Conservation (phyloP, 495 filamentous ascomycete species). For the Oleoguttula mirabilis region DNA sequence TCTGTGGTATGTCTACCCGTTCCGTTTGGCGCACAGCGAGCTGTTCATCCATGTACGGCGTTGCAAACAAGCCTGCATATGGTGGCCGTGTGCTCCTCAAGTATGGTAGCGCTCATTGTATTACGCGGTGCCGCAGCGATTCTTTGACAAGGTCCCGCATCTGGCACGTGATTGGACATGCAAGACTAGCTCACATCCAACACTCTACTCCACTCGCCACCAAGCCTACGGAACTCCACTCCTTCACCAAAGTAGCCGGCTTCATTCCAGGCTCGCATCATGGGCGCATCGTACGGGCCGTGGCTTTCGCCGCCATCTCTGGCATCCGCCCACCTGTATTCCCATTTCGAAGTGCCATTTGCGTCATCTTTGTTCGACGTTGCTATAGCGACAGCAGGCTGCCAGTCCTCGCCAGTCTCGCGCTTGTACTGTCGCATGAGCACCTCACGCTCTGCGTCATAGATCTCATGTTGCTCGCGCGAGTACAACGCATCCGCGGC, state of each 20-base stretch:
- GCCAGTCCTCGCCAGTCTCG: slow-evolving; percentile 88
- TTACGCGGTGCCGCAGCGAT: too few species aligned
- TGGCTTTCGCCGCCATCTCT: slow-evolving; percentile 68
- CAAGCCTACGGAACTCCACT: slow-evolving; percentile 67
- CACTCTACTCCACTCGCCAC: slow-evolving; percentile 50
- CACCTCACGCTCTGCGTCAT: slow-evolving; percentile 76
- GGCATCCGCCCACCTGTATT: slow-evolving; percentile 82
- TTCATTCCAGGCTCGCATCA: slow-evolving; percentile 78
- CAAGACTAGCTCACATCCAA: too few species aligned
- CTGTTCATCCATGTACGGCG: too few species aligned
- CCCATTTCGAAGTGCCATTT: slow-evolving; percentile 47
- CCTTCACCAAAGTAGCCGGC: slow-evolving; percentile 92
- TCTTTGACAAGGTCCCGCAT: too few species aligned
- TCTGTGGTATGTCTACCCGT: too few species aligned
- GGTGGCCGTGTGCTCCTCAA: too few species aligned
- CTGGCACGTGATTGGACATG: too few species aligned
- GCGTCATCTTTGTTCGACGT: slow-evolving; percentile 19
- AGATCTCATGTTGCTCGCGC: slow-evolving; percentile 72
- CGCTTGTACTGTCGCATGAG: slow-evolving; percentile 68
- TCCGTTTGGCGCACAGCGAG: too few species aligned
- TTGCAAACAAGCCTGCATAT: too few species aligned
- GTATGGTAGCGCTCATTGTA: too few species aligned
- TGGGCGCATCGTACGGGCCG: slow-evolving; percentile 71
- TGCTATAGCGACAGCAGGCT: slow-evolving; percentile 39
- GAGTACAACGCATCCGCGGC: slow-evolving; percentile 76